Base-by-base conservation (phyloP, 1,139 yeast species). In the Candida frijolesensis region DNA sequence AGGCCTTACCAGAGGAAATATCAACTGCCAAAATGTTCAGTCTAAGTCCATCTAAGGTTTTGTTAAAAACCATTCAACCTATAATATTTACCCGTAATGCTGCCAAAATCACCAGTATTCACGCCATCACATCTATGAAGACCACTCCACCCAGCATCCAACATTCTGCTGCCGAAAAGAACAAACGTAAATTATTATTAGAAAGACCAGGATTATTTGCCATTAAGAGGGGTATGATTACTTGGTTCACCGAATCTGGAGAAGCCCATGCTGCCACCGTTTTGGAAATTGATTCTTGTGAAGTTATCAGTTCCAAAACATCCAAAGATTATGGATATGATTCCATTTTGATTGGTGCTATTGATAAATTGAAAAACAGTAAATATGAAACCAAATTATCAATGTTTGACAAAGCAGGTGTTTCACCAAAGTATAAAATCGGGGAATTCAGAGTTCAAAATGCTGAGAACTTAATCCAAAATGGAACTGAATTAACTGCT, bases 311-410 rank as follows among this genome's bases (percentile, higher is more conserved):
- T 62, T 83, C 82, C 60, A 89, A 88, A 65, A 87, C 94, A 4
- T 63, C 77, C 29, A 84, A 79, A 22, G 75, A 79, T 34, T 84
- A 89, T 60, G 97, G 97, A 3, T 89, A 89, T 68, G 79, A 75
- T 60, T 94, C 97, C 0, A 95, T 91, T 15, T 88, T 90, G 67
- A 76, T 94, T 45, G 99, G 98, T n/a, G 86, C 82, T 55, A 91
- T 96, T 37, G 82, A 83, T 59, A 84, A 83, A 61, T 74, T 83
- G 53, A 79, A 83, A 55, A 88, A 88, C 60, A 71, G 86, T 19
- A 79, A 84, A 53, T 82, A 83, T 37, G 39, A 37, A n/a, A 16
- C n/a, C 1, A 71, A 84, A 68, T 78, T 91, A 54, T 91, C 90
- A n/a, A 91, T 87, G 63, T 91, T 85, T 63, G 83, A 89, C 46